Base-by-base conservation (phyloP, 129 eudicot genomes). In the Apium graveolens region DNA sequence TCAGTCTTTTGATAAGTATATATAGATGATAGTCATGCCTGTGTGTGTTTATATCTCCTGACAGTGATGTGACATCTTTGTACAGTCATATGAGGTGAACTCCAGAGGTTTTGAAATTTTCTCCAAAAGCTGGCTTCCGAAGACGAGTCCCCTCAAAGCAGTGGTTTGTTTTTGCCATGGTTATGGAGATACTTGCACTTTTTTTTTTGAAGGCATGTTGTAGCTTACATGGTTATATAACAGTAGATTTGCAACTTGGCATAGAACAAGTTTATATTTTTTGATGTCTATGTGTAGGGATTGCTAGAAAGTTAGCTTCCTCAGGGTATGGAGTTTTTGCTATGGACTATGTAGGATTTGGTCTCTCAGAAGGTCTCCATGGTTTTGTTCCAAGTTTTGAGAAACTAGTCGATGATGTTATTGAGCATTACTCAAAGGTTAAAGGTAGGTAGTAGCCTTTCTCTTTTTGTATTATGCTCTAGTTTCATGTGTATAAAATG, bases 351-450 rank as follows among this genome's bases (percentile, higher is more conserved):
- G 94, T 93, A 3, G 98, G 98, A 70, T 92, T 95, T 82, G 98
- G 98, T 79, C 92, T 95, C 77, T 95, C 98, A 1, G 96, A 90
- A 82, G 98, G 98, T 78, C 92, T 95, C 78, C 98, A 95, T 89
- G 88, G 92, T 46, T 91, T 79, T 82, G 82, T 95, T 80, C 91
- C 86, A 72, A 88, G 90, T 81, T 91, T 95, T 78, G 92, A 91
- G 29, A 76, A 16, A 41, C 82, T 91, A 18, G 97, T 95, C 31
- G 94, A 91, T 70, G 92, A 88, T 82, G 96, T 89, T 34, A 74
- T 90, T 38, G 97, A 95, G 82, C 92, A 95, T 35, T 95, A 84
- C 76, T 80, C 92, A 1, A 91, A 95, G 88, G 79, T 88, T 45
- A 87, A 81, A 89, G 97, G 98, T 94, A 93, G 38, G n/a, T 21